Conservation (phyloP, 2,329 filamentous ascomycete genomes). For the Pseudovirgaria hyperparasitica region DNA sequence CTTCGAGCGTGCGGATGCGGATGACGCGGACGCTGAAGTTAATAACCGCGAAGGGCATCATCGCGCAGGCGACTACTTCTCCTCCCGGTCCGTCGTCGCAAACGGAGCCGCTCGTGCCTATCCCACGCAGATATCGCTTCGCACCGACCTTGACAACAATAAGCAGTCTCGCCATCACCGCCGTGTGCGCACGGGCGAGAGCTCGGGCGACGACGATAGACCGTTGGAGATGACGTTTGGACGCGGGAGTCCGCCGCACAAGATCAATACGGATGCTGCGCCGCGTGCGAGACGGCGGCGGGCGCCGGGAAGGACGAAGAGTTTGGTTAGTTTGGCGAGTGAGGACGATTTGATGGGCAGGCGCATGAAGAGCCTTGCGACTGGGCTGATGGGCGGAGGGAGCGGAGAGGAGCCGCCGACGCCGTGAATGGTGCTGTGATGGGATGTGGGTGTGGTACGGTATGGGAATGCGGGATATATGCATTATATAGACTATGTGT, state of each 20-base stretch:
- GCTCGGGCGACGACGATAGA: conserved; percentile 64
- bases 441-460: too few species aligned
- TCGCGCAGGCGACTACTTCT: too few species aligned
- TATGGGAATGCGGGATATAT: too few species aligned
- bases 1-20: conserved; percentile 42
- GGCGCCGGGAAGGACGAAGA: conserved; percentile 20
- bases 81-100: too few species aligned
- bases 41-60: too few species aligned
- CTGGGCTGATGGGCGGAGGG: conserved; percentile 20
- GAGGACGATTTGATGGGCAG: conserved; percentile 35
- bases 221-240: conserved; percentile 63
- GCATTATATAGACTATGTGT: too few species aligned
- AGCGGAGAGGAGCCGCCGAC: conserved; percentile 1
- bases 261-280: background rate
- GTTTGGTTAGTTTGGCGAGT: conserved; percentile 32
- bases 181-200: conserved; percentile 38
- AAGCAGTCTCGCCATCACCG: conserved; percentile 39
- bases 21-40: conserved; percentile 23
- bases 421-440: too few species aligned
- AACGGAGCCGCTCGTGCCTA: too few species aligned
- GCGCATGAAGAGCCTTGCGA: conserved; percentile 35
- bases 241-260: conserved; percentile 9
- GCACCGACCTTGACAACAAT: too few species aligned
- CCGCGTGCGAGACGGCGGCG: conserved; percentile 4
- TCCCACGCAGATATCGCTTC: too few species aligned